Evolutionary conservation across 257 asterid species (phyloP).

Genomic region (Ehretia macrophylla): DNA sequence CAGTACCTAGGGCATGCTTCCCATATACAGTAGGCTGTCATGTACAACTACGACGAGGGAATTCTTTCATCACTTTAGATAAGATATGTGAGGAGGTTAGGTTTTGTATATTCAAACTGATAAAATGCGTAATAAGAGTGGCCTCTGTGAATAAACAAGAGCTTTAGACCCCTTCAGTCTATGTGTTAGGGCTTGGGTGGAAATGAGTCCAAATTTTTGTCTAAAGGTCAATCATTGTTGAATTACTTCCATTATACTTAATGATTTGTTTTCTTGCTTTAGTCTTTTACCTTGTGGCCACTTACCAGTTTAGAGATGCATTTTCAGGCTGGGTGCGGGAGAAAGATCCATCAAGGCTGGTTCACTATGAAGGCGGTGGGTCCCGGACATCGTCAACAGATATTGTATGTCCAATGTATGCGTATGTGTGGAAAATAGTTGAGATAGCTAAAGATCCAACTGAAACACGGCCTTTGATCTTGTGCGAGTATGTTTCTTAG

Average conservation of each 20-base stretch:
- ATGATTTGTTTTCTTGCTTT: not conserved
- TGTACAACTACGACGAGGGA: too few species aligned
- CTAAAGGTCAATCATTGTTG: not conserved
- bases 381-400: constrained; percentile 87
- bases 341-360: constrained; percentile 76
- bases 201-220: not conserved
- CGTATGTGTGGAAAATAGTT: constrained; percentile 89
- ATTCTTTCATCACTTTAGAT: too few species aligned
- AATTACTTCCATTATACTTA: too few species aligned
- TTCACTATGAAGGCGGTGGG: constrained; percentile 98
- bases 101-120: too few species aligned
- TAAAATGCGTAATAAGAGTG: too few species aligned
- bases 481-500: constrained; percentile 79
- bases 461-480: constrained; percentile 81
- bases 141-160: too few species aligned
- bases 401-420: constrained; percentile 96
- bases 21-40: too few species aligned
- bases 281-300: not conserved
- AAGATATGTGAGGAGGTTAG: too few species aligned
- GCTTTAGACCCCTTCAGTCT: too few species aligned
- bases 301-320: constrained; percentile 5
- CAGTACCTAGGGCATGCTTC: too few species aligned
- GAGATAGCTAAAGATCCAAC: constrained; percentile 86
- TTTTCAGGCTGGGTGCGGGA: constrained; percentile 87
- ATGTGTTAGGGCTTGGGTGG: not conserved